phyloP scores from a whole-genome alignment of 305 asterid genomes.

The Nicotiana rustica region DNA sequence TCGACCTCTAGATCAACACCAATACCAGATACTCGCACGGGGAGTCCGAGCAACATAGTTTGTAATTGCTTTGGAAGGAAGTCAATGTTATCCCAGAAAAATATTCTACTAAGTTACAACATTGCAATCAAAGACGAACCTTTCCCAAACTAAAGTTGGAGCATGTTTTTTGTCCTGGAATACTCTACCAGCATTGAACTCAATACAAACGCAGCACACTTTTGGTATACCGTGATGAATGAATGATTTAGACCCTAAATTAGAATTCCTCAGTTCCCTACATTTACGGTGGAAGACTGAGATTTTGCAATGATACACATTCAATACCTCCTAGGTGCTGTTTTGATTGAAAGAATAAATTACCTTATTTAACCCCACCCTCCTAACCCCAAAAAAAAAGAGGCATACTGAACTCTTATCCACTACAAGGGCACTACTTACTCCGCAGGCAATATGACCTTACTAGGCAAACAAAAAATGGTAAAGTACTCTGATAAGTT shows the following conservation, averaged over 20 bases:
- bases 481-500: background rate
- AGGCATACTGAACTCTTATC: background rate
- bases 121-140: background rate
- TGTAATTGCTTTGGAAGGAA: background rate
- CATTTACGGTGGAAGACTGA: background rate
- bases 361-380: background rate
- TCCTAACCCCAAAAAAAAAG: background rate
- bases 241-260: slow-evolving; percentile 21
- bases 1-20: too few species aligned
- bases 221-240: background rate
- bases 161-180: slow-evolving; percentile 18
- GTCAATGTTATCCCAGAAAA: background rate
- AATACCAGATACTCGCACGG: too few species aligned
- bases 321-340: background rate
- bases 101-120: background rate
- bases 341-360: background rate
- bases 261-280: background rate
- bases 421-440: background rate
- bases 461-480: background rate
- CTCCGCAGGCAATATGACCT: background rate
- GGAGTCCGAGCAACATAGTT: background rate
- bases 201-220: background rate
- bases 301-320: background rate
- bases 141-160: background rate
- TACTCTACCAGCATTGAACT: background rate